These are phyloP conservation scores for Syzygium jambos DNA, from an alignment of 345 rosid genomes.

Conservation along the genomic window DNA sequence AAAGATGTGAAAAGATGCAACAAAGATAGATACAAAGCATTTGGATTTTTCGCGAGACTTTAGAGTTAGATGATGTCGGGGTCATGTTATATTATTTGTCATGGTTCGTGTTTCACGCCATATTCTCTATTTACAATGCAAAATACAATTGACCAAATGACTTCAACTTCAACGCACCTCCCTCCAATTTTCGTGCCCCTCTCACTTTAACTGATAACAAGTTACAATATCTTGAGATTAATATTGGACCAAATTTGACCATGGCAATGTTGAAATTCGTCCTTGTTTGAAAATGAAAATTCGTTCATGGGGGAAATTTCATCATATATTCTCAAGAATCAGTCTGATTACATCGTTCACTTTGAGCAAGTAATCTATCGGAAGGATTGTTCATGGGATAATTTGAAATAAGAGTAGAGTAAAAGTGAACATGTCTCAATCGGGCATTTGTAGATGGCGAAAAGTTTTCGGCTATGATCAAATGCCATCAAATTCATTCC, in stretches of 20 bases:
- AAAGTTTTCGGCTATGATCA: background rate
- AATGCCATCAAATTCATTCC: background rate
- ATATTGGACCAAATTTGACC: background rate
- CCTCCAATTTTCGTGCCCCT: background rate
- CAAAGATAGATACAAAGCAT: background rate
- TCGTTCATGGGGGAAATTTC: background rate
- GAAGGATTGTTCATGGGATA: background rate
- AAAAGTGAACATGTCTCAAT: background rate
- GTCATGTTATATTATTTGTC: background rate
- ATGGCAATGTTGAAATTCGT: background rate
- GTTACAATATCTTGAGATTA: background rate
- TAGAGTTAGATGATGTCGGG: background rate
- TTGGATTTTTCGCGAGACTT: background rate
- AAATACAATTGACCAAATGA: background rate
- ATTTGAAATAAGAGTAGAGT: background rate
- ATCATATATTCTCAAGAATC: background rate
- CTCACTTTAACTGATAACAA: background rate
- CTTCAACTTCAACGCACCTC: background rate
- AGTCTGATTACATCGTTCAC: accelerated
- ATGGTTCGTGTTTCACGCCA: background rate
- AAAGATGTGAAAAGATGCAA: background rate
- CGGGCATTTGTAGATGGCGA: background rate
- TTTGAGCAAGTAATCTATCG: background rate
- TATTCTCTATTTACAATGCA: background rate
- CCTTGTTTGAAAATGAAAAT: background rate